These are phyloP conservation scores for Ilex aquifolium DNA, from an alignment of 257 asterid genomes.

Conservation along the genomic window DNA sequence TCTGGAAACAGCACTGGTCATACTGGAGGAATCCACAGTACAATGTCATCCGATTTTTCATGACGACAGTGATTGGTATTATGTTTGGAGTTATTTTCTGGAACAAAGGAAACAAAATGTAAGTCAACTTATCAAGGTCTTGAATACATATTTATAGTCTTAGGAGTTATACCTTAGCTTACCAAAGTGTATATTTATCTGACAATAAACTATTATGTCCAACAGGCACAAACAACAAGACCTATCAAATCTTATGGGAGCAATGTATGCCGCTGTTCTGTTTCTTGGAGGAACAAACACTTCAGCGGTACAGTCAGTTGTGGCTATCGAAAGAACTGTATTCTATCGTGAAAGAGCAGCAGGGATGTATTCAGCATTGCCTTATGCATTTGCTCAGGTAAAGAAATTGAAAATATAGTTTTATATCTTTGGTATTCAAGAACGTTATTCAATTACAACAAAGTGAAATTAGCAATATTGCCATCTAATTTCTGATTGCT, in stretches of 20 bases:
- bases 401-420: neutral
- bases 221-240: constrained; percentile 51
- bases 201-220: neutral
- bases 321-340: constrained; percentile 58
- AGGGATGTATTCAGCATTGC: constrained; percentile 61
- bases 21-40: constrained; percentile 75
- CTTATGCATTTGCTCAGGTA: constrained; percentile 78
- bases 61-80: constrained; percentile 56
- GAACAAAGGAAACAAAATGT: constrained; percentile 60
- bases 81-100: constrained; percentile 59
- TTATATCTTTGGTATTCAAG: neutral
- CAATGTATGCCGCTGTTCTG: constrained; percentile 65
- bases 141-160: no score
- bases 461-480: no score
- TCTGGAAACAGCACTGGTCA: constrained; percentile 69
- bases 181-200: neutral
- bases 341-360: constrained; percentile 69
- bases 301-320: constrained; percentile 63
- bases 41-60: constrained; percentile 53
- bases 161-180: neutral
- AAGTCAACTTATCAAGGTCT: constrained; percentile 14
- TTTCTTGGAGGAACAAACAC: constrained; percentile 68
- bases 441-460: no score
- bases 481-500: no score
- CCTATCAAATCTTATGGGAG: constrained; percentile 56